These are phyloP conservation scores for Pseudoperonospora humuli DNA, from an alignment of 352 stramenopile species.

Conservation along the genomic window DNA sequence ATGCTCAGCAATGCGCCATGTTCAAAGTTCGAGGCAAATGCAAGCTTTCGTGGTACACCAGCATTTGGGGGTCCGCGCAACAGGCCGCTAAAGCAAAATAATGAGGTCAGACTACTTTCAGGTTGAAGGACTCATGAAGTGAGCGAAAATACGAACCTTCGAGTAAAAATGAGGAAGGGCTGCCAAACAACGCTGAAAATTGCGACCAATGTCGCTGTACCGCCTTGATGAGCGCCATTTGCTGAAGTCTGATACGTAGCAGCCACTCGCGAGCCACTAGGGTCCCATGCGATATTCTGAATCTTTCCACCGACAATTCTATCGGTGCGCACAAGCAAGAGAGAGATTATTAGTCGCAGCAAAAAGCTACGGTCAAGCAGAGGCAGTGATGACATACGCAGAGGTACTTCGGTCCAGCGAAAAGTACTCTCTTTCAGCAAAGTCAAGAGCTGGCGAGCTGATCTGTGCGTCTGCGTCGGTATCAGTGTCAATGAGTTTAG, in stretches of 20 bases:
- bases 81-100: slow-evolving; percentile 29
- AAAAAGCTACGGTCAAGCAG: slow-evolving; percentile 42
- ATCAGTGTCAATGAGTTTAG: neutral
- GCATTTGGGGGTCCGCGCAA: slow-evolving; percentile 51
- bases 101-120: neutral
- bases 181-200: slow-evolving; percentile 66
- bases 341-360: slow-evolving; percentile 1
- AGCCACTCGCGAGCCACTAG: slow-evolving; percentile 54
- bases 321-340: neutral
- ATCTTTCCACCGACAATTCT: slow-evolving; percentile 58
- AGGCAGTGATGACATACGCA: slow-evolving; percentile 35
- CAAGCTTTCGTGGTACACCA: slow-evolving; percentile 45
- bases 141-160: slow-evolving; percentile 40
- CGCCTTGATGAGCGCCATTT: slow-evolving; percentile 14
- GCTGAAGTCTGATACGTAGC: slow-evolving; percentile 39
- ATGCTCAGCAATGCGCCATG: slow-evolving; percentile 61
- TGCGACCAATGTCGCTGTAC: slow-evolving; percentile 44
- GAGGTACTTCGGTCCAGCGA: slow-evolving; percentile 56
- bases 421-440: slow-evolving; percentile 47
- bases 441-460: slow-evolving; percentile 60
- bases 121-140: neutral
- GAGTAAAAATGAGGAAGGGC: slow-evolving; percentile 72
- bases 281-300: slow-evolving; percentile 59
- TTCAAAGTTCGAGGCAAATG: slow-evolving; percentile 64
- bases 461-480: slow-evolving; percentile 50